phyloP scores from a whole-genome alignment of 352 stramenopile genomes.

The Phytophthora pseudosyringae region DNA sequence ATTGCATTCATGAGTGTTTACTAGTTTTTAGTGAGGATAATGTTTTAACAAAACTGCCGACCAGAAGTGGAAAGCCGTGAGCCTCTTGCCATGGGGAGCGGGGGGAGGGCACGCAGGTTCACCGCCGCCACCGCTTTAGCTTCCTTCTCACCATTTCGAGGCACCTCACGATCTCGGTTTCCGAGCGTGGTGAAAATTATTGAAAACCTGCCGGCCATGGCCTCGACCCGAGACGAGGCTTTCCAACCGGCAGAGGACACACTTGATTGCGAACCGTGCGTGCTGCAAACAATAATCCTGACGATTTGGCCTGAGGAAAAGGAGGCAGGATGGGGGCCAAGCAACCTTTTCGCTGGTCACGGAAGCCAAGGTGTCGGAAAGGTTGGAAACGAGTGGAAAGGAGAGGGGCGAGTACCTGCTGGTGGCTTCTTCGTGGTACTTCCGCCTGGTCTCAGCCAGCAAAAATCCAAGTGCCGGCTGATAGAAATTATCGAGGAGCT shows the following conservation, averaged over 20 bases:
- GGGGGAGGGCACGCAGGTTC: neutral
- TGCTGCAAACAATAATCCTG: constrained; percentile 25
- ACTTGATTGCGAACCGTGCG: constrained; percentile 6
- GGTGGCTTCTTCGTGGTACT: constrained; percentile 6
- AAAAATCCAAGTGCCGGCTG: too few relatives aligned
- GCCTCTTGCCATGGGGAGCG: neutral
- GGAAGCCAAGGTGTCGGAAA: neutral
- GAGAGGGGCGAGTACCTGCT: neutral
- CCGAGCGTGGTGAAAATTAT: constrained; percentile 13
- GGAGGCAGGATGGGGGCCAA: constrained; percentile 7
- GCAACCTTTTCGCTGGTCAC: neutral
- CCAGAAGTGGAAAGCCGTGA: constrained; percentile 6
- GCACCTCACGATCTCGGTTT: constrained; percentile 3
- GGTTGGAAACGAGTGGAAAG: neutral
- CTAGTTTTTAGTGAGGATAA: neutral
- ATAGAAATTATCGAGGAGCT: too few relatives aligned
- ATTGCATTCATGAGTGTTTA: neutral
- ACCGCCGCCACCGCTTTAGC: constrained; percentile 6
- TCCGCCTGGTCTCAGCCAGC: constrained; percentile 10
- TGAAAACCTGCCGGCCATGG: constrained; percentile 20
- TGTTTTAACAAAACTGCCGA: neutral
- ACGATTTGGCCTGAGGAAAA: constrained; percentile 17
- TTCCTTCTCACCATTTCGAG: neutral
- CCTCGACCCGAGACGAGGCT: neutral
- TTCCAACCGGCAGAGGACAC: neutral